Conservation (phyloP, 1,284 basidiomycete species). For the Cutaneotrichosporon curvatum region DNA sequence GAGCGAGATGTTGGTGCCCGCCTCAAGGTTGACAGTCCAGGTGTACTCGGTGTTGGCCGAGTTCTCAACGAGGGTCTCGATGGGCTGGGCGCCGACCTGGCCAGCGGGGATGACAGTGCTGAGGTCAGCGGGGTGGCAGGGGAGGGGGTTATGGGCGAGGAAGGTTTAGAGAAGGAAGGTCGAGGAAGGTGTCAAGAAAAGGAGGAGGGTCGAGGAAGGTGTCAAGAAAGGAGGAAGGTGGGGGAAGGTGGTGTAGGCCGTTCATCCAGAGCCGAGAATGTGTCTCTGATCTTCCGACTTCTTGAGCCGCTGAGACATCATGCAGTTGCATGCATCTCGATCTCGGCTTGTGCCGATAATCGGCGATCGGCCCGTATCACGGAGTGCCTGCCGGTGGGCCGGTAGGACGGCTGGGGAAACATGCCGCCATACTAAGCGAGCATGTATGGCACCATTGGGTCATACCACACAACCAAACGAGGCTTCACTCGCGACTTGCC, state of each 20-base stretch:
- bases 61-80: constrained; percentile 43
- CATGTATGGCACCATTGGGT: too few species aligned
- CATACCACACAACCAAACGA: too few species aligned
- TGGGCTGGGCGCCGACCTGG: constrained; percentile 54
- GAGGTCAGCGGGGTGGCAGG: neutral
- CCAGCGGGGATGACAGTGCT: constrained; percentile 60
- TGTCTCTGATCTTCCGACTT: too few species aligned
- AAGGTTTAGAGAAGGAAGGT: neutral
- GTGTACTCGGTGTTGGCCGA: constrained; percentile 49
- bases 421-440: too few species aligned
- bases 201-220: neutral
- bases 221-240: neutral
- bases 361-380: too few species aligned
- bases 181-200: neutral
- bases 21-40: constrained; percentile 57
- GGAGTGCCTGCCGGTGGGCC: too few species aligned
- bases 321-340: too few species aligned
- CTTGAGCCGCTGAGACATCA: too few species aligned
- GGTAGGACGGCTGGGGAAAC: too few species aligned
- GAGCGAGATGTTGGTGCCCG: constrained; percentile 46
- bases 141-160: neutral
- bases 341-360: too few species aligned
- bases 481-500: too few species aligned
- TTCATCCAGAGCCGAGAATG: too few species aligned
- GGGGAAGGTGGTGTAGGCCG: neutral